phyloP scores from a whole-genome alignment of 495 filamentous ascomycete species.

The Penicillium parvum region DNA sequence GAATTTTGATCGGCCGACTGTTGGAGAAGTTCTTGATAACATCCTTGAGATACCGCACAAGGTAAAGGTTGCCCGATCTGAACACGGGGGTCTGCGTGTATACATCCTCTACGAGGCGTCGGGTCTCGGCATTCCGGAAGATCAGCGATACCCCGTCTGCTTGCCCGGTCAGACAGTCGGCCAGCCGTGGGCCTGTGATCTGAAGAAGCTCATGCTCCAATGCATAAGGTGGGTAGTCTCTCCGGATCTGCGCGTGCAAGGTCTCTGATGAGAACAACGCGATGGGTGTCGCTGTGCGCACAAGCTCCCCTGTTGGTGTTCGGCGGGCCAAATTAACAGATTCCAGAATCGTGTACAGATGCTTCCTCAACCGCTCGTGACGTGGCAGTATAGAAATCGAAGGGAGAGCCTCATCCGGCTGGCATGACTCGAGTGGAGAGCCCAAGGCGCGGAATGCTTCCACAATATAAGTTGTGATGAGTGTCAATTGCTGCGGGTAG shows the following conservation, averaged over 20 bases:
- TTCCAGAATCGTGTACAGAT: no score
- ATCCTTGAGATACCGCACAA: neutral
- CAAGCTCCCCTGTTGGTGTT: no score
- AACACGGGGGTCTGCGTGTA: conserved; percentile 8
- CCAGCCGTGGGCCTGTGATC: conserved; percentile 13
- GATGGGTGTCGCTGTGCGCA: no score
- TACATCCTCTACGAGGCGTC: conserved; percentile 1
- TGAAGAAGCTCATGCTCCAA: conserved; percentile 19
- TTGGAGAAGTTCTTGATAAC: neutral
- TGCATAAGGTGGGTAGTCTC: conserved; percentile 19
- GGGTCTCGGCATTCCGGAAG: neutral
- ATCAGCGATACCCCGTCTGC: neutral
- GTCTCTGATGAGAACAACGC: no score
- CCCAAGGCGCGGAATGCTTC: conserved; percentile 38
- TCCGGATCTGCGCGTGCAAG: no score
- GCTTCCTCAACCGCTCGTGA: no score
- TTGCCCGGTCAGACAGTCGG: conserved; percentile 12
- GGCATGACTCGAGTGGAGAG: conserved; percentile 10
- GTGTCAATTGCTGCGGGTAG: conserved; percentile 29
- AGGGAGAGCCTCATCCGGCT: neutral
- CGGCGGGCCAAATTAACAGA: no score
- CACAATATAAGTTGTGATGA: conserved; percentile 37
- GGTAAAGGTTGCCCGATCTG: neutral
- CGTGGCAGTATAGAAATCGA: no score
- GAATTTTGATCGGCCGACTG: conserved; percentile 25